These are phyloP conservation scores for Cercospora sp. DNA, from an alignment of 2,329 filamentous ascomycete species.

Conservation along the genomic window DNA sequence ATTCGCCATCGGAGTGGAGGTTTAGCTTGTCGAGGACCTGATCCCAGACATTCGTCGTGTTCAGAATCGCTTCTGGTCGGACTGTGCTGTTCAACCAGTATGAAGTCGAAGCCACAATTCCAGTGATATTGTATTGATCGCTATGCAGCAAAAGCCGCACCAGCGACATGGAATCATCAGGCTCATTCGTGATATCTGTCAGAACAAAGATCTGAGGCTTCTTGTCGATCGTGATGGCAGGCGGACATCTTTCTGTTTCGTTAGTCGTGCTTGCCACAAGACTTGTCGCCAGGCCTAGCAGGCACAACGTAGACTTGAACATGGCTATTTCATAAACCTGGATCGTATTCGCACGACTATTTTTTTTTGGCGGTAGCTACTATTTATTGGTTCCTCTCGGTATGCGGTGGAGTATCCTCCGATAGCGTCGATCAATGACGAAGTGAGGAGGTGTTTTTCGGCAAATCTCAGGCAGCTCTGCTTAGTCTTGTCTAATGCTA, in stretches of 20 bases:
- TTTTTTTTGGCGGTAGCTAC: neutral
- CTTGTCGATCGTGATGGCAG: conserved; percentile 1
- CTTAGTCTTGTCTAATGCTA: neutral
- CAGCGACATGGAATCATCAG: conserved; percentile 32
- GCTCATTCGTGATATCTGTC: conserved; percentile 35
- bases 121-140: conserved; percentile 20
- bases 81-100: conserved; percentile 16
- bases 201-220: conserved; percentile 23
- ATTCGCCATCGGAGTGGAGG: conserved; percentile 39
- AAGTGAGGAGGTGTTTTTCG: conserved; percentile 1
- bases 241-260: neutral
- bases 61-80: conserved; percentile 32
- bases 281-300: neutral
- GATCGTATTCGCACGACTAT: too few relatives aligned
- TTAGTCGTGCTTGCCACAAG: neutral
- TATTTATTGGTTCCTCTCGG: neutral
- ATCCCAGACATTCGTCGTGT: conserved; percentile 34
- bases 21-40: conserved; percentile 46
- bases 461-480: neutral
- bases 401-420: neutral
- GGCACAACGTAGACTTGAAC: neutral
- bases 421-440: neutral
- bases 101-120: conserved; percentile 18
- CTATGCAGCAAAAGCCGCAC: conserved; percentile 25
- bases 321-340: neutral